A percentile compares a stretch with the other conserved stretches of the same genome.
phyloP scores from a whole-genome alignment of 1,284 basidiomycete species.

The Laetiporus sulphureus region DNA sequence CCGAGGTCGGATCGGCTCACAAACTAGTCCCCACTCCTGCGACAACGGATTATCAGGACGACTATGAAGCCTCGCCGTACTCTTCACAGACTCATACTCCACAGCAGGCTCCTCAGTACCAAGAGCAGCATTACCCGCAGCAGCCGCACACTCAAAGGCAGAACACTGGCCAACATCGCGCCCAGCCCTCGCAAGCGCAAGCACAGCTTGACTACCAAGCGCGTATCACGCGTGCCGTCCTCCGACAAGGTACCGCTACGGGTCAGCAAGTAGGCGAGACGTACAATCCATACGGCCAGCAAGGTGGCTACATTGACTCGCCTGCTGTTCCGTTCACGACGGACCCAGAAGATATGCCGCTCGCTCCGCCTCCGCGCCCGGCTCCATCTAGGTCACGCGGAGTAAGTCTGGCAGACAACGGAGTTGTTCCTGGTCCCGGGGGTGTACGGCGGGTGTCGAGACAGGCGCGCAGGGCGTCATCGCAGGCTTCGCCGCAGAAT shows the following conservation, averaged over 20 bases:
- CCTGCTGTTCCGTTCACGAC: slow-evolving; percentile 26
- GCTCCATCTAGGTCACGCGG: slow-evolving; percentile 38
- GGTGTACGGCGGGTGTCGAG: slow-evolving; percentile 69
- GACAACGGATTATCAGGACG: slow-evolving; percentile 28
- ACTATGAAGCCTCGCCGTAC: slow-evolving; percentile 18
- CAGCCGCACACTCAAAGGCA: slow-evolving; percentile 2
- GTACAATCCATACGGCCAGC: slow-evolving; percentile 41
- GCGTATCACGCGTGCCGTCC: slow-evolving; percentile 34
- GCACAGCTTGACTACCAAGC: slow-evolving; percentile 30
- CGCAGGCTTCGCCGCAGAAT: slow-evolving; percentile 55
- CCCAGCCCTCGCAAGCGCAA: neutral
- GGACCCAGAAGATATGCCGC: slow-evolving; percentile 32
- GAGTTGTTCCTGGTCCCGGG: slow-evolving; percentile 71
- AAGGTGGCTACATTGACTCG: slow-evolving; percentile 31
- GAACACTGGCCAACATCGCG: too few species aligned
- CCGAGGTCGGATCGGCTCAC: slow-evolving; percentile 50
- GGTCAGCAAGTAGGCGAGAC: slow-evolving; percentile 43
- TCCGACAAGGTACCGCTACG: slow-evolving; percentile 33
- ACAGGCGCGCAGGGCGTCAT: slow-evolving; percentile 46
- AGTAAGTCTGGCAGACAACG: slow-evolving; percentile 70
- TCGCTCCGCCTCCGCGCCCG: slow-evolving; percentile 12
- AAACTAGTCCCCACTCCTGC: slow-evolving; percentile 46
- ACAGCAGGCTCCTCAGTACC: slow-evolving; percentile 1
- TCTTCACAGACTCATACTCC: slow-evolving; percentile 15
- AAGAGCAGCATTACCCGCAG: neutral